Percentiles rank a stretch among this genome's conserved stretches.
These are phyloP conservation scores for Xylariales sp. DNA, from an alignment of 2,329 filamentous ascomycete species.

Conservation along the genomic window DNA sequence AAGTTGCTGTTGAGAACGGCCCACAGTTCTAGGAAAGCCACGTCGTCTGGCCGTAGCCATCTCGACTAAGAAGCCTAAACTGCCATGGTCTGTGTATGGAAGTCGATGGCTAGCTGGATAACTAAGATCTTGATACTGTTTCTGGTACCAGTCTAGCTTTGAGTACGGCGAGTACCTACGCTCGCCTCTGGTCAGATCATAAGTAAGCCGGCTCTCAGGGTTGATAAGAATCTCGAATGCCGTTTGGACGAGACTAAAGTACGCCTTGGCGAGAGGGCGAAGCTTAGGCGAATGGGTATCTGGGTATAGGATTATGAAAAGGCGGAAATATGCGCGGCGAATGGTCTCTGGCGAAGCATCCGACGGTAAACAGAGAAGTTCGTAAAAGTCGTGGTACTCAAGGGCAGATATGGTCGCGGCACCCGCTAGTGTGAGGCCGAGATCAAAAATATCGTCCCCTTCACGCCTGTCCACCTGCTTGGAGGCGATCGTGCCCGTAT, in stretches of 20 bases:
- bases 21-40: background rate
- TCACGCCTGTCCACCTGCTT: slow-evolving; percentile 5
- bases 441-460: background rate
- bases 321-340: slow-evolving; percentile 37
- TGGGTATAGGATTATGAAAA: slow-evolving; percentile 39
- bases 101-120: too few relatives aligned
- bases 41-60: slow-evolving; percentile 11
- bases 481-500: slow-evolving; percentile 22
- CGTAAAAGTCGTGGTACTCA: slow-evolving; percentile 32
- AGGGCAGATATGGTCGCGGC: slow-evolving; percentile 2
- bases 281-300: slow-evolving; percentile 34
- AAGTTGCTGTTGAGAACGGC: background rate
- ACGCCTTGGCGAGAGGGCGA: slow-evolving; percentile 31
- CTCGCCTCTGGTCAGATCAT: slow-evolving; percentile 25
- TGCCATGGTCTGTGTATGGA: too few relatives aligned
- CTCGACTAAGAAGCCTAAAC: too few relatives aligned
- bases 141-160: background rate
- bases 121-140: slow-evolving; percentile 13
- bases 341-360: slow-evolving; percentile 30
- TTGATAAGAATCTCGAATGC: slow-evolving; percentile 46
- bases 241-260: slow-evolving; percentile 35
- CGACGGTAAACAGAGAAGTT: slow-evolving; percentile 38
- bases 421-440: slow-evolving; percentile 3
- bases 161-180: background rate
- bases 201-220: slow-evolving; percentile 33